phyloP scores from a whole-genome alignment of 2,329 filamentous ascomycete species.

The Westerdykella ornata region DNA sequence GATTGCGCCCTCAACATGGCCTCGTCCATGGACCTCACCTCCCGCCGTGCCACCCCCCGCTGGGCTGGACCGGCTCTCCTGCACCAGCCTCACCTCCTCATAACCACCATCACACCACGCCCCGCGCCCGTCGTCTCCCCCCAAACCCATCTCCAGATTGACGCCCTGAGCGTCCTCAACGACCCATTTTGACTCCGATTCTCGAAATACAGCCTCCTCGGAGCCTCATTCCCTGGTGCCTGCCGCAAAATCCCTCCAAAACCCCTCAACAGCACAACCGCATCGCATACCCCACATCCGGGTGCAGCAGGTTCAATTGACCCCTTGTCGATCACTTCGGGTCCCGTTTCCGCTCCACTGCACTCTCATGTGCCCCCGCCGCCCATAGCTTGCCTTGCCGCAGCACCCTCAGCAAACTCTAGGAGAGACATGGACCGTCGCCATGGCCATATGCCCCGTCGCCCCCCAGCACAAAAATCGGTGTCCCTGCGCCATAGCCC shows the following conservation, averaged over 20 bases:
- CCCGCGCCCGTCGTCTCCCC: not conserved
- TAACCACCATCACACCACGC: not conserved
- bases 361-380: not conserved
- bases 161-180: not conserved
- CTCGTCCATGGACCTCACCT: too few relatives aligned
- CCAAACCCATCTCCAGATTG: too few relatives aligned
- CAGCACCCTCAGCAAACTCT: not conserved
- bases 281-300: not conserved
- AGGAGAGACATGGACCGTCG: not conserved
- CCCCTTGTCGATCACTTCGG: not conserved
- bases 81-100: not conserved
- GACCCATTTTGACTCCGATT: not conserved
- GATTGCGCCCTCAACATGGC: not conserved
- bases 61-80: not conserved
- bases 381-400: not conserved
- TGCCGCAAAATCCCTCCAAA: too few relatives aligned
- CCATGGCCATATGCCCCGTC: constrained; percentile 17
- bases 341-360: not conserved
- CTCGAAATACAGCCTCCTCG: not conserved
- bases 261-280: too few relatives aligned
- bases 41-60: not conserved
- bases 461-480: constrained; percentile 41
- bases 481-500: constrained; percentile 42
- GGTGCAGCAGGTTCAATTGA: not conserved
- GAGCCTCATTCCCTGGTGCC: too few relatives aligned